Percentiles rank a stretch among this genome's conserved stretches.
Conservation (phyloP, 257 asterid genomes). For the Solanum pimpinellifolium region DNA sequence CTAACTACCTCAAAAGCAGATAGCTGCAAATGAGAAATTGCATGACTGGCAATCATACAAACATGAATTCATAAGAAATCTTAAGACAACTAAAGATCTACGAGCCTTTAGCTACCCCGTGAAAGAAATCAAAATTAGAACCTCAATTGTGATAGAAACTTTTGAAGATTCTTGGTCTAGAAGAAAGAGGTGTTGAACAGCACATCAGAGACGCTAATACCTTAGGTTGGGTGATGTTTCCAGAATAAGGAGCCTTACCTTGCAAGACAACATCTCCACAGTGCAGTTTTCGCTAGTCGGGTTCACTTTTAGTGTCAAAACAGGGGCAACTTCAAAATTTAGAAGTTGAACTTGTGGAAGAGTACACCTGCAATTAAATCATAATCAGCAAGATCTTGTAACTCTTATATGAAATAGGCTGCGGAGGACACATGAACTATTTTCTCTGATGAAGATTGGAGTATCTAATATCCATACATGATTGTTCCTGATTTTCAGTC, state of each 20-base stretch:
- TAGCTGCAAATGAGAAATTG: neutral
- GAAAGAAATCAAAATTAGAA: neutral
- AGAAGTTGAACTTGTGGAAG: slow-evolving; percentile 71
- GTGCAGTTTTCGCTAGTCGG: slow-evolving; percentile 47
- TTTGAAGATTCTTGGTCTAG: neutral
- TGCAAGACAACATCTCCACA: slow-evolving; percentile 77
- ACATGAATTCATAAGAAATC: neutral
- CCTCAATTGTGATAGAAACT: neutral
- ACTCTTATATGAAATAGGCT: neutral
- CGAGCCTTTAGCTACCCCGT: neutral
- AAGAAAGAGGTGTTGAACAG: neutral
- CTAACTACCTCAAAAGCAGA: neutral
- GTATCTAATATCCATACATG: neutral
- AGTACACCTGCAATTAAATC: slow-evolving; percentile 46
- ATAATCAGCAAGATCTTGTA: neutral
- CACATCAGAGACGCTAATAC: neutral
- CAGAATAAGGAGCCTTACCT: slow-evolving; percentile 26
- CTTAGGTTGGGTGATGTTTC: neutral
- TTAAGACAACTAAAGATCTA: neutral
- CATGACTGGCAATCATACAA: neutral
- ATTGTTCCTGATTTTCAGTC: neutral
- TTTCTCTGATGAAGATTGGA: neutral
- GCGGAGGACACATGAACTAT: neutral
- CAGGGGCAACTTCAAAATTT: slow-evolving; percentile 71
- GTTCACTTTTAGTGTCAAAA: slow-evolving; percentile 56